Evolutionary conservation across 78 protist genomes (phyloP), one percentile per base, ranked within the genome.

Genomic region (Bodo saltans): DNA sequence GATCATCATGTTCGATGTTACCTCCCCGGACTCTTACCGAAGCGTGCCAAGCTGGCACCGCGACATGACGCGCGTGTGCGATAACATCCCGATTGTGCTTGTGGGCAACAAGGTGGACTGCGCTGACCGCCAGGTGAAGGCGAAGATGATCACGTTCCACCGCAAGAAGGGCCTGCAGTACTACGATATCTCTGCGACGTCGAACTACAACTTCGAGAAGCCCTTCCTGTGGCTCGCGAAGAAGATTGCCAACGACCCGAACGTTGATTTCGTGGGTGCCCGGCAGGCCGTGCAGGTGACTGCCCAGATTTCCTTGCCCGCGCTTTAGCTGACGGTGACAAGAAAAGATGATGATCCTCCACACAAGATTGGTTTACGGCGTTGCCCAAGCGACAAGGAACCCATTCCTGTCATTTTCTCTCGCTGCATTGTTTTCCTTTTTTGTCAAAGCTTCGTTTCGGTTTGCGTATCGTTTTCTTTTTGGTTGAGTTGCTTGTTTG

Each of bases 1-100:
- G 72, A 96, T 98, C 85, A 94, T 98, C 90, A 96, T 98, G 98
- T 98, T 98, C 88, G 99, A 98, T 73, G 98, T 98, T 52, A 98
- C 99, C 17, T 91, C 97, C 29, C 94, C 97, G 47, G 42, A 86
- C 40, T 95, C 99, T 33, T 98, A 98, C 98, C 93, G 94, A 89
- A 87, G 90, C 88, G 97, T 95, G 70, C 97, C 97, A 75, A 93
- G 85, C 91, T 98, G 99, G 99, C 91, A 97, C 91, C 71, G 94
- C 42, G 99, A 97, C 88, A 87, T 98, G 37, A 81, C 68, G 30
- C 91, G 99, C 60, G 98, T 96, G 69, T 96, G 99, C 86, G 98
- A 95, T 78, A 68, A 83, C 88, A 96, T 98, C 90, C 99, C 99
- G 75, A 95, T 98, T 47, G 99, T 95, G 60, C 93, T 98, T 38